Percentiles rank a stretch among this genome's conserved stretches.
Conservation (phyloP, 345 rosid species). For the Angophora floribunda region DNA sequence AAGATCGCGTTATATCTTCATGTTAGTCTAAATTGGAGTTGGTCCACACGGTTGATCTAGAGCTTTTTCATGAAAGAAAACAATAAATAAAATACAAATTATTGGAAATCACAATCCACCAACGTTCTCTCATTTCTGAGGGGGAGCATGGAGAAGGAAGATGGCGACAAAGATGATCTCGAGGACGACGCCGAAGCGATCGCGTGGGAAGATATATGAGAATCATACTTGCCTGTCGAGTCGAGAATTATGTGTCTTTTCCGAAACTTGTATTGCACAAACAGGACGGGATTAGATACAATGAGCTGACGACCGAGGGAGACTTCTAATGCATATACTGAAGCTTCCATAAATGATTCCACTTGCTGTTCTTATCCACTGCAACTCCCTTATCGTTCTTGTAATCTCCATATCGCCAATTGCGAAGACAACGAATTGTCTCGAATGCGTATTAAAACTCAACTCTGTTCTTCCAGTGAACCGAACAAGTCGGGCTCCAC, state of each 20-base stretch:
- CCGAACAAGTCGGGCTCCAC: background rate
- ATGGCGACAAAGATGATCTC: constrained; percentile 44
- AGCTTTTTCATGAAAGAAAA: background rate
- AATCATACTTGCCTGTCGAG: background rate
- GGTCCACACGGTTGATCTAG: background rate
- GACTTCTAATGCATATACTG: background rate
- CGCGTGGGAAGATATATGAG: background rate
- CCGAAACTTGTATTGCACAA: background rate
- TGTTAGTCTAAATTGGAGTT: background rate
- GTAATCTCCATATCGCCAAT: background rate
- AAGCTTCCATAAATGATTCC: background rate
- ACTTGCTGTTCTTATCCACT: background rate
- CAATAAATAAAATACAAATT: background rate
- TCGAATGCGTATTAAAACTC: background rate
- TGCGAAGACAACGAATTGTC: background rate
- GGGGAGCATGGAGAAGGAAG: constrained; percentile 57
- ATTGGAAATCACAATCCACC: background rate
- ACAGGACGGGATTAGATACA: background rate
- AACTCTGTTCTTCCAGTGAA: background rate
- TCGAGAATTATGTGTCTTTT: background rate
- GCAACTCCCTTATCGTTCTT: background rate
- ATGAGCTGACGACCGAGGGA: background rate
- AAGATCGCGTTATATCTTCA: background rate
- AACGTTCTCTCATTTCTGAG: constrained; percentile 31
- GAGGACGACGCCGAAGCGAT: constrained; percentile 14